Conservation (phyloP, 1,284 basidiomycete species). For the Microbotryum silenes-acaulis region DNA sequence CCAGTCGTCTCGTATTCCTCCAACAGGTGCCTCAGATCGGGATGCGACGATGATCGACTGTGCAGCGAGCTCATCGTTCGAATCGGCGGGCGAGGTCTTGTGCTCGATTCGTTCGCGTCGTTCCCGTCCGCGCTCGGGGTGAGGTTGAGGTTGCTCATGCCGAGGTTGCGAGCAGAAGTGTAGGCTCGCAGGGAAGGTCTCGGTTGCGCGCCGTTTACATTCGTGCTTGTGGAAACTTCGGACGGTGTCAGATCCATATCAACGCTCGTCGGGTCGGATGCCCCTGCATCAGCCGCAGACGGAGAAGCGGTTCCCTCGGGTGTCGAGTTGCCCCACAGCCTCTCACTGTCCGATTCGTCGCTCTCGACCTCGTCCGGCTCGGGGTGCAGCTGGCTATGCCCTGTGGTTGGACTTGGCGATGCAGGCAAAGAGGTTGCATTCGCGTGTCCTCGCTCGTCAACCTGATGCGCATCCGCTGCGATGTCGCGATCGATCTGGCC, state of each 20-base stretch:
- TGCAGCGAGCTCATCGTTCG: constrained; percentile 4
- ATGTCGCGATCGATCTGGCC: constrained; percentile 26
- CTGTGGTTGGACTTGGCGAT: constrained; percentile 5
- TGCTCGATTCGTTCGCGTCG: neutral
- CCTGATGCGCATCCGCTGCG: constrained; percentile 25
- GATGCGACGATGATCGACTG: constrained; percentile 17
- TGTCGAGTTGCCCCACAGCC: neutral
- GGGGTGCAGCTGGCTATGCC: neutral
- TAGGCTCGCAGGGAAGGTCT: constrained; percentile 23
- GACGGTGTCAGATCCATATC: neutral
- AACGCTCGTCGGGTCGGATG: too few relatives aligned
- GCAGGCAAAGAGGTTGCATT: constrained; percentile 18
- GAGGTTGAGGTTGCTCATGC: constrained; percentile 10
- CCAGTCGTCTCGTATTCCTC: constrained; percentile 13
- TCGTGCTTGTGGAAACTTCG: neutral
- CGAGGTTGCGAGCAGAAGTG: constrained; percentile 26
- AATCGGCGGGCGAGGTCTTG: too few relatives aligned
- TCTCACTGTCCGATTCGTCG: constrained; percentile 1
- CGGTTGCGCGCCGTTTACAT: neutral
- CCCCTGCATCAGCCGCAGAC: neutral
- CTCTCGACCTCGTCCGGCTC: neutral
- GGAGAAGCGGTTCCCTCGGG: neutral
- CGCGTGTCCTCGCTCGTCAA: constrained; percentile 23
- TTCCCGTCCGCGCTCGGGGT: neutral
- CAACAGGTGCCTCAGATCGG: constrained; percentile 19